Conservation (phyloP, 768 basidiomycete genomes). For the Phanerodontia chrysosporium region DNA sequence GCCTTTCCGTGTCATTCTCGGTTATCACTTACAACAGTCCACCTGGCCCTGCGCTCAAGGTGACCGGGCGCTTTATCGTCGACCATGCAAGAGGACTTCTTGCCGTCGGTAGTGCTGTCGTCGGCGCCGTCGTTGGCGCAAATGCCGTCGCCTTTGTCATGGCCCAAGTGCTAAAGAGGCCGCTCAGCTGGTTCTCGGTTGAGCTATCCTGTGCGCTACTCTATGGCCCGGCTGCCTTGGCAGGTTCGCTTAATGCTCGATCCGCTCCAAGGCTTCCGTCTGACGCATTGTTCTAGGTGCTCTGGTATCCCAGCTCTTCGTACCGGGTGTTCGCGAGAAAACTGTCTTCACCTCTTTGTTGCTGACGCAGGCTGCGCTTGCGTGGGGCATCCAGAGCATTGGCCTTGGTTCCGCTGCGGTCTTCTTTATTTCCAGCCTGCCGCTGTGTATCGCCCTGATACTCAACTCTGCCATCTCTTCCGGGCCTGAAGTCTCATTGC, state of each 20-base stretch:
- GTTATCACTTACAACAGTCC: conserved; percentile 40
- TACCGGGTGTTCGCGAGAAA: conserved; percentile 54
- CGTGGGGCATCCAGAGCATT: conserved; percentile 56
- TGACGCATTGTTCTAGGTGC: conserved; percentile 41
- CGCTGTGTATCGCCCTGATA: conserved; percentile 53
- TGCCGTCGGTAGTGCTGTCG: conserved; percentile 46
- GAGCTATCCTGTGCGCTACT: conserved; percentile 62
- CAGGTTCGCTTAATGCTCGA: conserved; percentile 44
- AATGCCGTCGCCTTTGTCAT: conserved; percentile 74
- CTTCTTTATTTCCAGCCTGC: conserved; percentile 58
- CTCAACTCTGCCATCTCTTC: conserved; percentile 43
- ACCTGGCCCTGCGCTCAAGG: conserved; percentile 33
- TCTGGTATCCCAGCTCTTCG: conserved; percentile 55
- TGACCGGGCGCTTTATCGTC: conserved; percentile 33
- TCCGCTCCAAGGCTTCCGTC: background rate
- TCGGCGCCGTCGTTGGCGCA: conserved; percentile 57
- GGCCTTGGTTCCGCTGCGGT: conserved; percentile 75
- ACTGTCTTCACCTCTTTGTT: conserved; percentile 57
- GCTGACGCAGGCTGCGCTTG: conserved; percentile 53
- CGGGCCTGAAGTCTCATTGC: conserved; percentile 41
- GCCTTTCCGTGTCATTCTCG: conserved; percentile 33
- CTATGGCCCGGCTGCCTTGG: conserved; percentile 70
- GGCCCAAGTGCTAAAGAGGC: conserved; percentile 53
- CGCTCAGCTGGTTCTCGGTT: conserved; percentile 83
- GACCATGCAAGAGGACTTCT: conserved; percentile 41